Base-by-base conservation (phyloP, 2,329 filamentous ascomycete species). In the Neofusicoccum parvum region DNA sequence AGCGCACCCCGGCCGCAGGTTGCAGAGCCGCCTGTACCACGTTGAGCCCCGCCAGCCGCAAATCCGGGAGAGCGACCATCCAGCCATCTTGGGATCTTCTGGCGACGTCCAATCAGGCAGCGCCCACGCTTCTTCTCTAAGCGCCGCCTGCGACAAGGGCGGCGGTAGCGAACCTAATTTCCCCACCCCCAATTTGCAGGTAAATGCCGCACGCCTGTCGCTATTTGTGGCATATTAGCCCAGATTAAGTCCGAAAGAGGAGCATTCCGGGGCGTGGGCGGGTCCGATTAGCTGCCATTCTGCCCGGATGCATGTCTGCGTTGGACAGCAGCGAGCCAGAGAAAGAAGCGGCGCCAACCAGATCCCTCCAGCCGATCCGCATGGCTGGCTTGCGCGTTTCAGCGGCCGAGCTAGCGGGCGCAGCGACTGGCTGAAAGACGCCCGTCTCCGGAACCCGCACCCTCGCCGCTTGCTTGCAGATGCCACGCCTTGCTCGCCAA, bases 1-100 rank as follows among this genome's bases (percentile, higher is more conserved):
- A 23, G 23, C 23, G 23, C 23, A 23, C 23, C 23, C 23, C 23
- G 23, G 23, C 23, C 23, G 23, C 53, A 56, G 53, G 20, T n/a
- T 56, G 53, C 53, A 56, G 53, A 56, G 53, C 53, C 53, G 53
- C 53, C 53, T 56, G 53, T 56, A 59, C 54, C 54, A 59, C 54
- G 54, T 59, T 43, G 34, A 54, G 50, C 3, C 54, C 17, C 32
- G 32, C 20, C 23, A 12, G 39, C n/a, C 54, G 54, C 39, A 43
- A 46, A 59, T 59, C 54, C 54, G 54, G 41, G 54, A 59, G 54
- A 59, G 23, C 39, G 54, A 23, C 37, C 51, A 5, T 56, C 51
- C 51, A 53, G 50, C 53, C 53, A 56, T 56, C 53, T 56, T 32
- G 36, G 36, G 53, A 56, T 23, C 46, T 23, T 27, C 36, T 43